phyloP scores from a whole-genome alignment of 2,329 filamentous ascomycete genomes.

The Eutypella sp. region DNA sequence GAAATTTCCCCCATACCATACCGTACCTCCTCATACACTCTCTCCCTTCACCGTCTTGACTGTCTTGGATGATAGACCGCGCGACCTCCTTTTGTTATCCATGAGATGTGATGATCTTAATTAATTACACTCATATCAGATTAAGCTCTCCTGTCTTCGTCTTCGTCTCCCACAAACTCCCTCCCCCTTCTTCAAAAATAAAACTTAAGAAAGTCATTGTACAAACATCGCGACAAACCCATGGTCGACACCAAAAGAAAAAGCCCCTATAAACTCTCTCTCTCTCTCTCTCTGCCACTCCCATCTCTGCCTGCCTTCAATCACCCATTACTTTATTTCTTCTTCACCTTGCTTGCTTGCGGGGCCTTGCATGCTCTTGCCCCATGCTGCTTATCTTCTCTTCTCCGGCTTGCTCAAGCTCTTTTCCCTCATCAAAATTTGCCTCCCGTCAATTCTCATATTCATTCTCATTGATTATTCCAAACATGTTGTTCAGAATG shows the following conservation, averaged over 20 bases:
- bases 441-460: constrained; percentile 16
- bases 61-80: neutral
- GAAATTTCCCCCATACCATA: constrained; percentile 3
- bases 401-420: too few relatives aligned
- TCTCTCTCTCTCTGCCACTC: too few relatives aligned
- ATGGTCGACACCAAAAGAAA: neutral
- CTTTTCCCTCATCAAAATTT: constrained; percentile 18
- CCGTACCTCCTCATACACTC: too few relatives aligned
- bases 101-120: too few relatives aligned
- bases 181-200: neutral
- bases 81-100: too few relatives aligned
- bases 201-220: neutral
- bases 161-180: neutral
- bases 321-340: constrained; percentile 12
- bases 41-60: constrained; percentile 1
- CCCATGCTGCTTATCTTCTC: constrained; percentile 16
- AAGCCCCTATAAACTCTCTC: too few relatives aligned
- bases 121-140: too few relatives aligned
- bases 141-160: too few relatives aligned
- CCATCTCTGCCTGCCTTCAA: too few relatives aligned
- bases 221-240: neutral
- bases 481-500: constrained; percentile 36
- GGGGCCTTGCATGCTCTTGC: constrained; percentile 24
- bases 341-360: constrained; percentile 25
- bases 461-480: constrained; percentile 17